These are phyloP conservation scores for Russula virescens DNA, from an alignment of 768 basidiomycete genomes.

Conservation along the genomic window DNA sequence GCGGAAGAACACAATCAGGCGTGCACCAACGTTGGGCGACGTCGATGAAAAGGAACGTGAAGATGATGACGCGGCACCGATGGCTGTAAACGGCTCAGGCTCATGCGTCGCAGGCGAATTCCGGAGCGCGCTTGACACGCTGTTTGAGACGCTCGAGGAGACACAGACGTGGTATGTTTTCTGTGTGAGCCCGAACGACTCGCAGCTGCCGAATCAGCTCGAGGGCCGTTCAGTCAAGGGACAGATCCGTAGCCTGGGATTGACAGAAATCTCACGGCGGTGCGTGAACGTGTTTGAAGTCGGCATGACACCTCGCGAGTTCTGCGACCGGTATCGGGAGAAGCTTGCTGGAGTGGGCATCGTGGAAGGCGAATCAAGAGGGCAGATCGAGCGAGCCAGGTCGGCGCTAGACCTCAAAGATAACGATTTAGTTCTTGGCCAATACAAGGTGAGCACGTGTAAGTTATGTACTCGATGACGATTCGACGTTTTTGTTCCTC, in stretches of 20 bases:
- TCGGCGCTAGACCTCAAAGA: slow-evolving; percentile 55
- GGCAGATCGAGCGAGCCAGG: slow-evolving; percentile 55
- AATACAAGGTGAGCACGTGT: slow-evolving; percentile 60
- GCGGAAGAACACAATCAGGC: slow-evolving; percentile 67
- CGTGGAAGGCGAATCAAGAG: slow-evolving; percentile 52
- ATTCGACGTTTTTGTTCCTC: slow-evolving; percentile 5
- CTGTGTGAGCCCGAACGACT: slow-evolving; percentile 92
- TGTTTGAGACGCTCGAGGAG: slow-evolving; percentile 85
- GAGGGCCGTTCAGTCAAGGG: slow-evolving; percentile 90
- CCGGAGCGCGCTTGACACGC: slow-evolving; percentile 72
- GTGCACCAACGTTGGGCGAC: slow-evolving; percentile 46
- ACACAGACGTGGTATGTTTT: slow-evolving; percentile 89
- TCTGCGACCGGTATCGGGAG: slow-evolving; percentile 75
- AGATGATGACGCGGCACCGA: slow-evolving; percentile 31
- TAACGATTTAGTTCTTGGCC: slow-evolving; percentile 72
- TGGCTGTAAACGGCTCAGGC: slow-evolving; percentile 31
- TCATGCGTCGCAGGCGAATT: slow-evolving; percentile 90
- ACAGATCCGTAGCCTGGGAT: slow-evolving; percentile 76
- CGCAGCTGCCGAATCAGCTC: slow-evolving; percentile 89
- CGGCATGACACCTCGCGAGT: slow-evolving; percentile 80
- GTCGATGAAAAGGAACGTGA: slow-evolving; percentile 48
- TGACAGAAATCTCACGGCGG: slow-evolving; percentile 71
- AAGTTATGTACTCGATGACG: background rate
- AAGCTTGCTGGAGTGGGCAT: slow-evolving; percentile 54
- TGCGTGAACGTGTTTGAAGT: slow-evolving; percentile 70